Conservation (phyloP, 169 alveolate species). For the Cryptosporidium andersoni region DNA sequence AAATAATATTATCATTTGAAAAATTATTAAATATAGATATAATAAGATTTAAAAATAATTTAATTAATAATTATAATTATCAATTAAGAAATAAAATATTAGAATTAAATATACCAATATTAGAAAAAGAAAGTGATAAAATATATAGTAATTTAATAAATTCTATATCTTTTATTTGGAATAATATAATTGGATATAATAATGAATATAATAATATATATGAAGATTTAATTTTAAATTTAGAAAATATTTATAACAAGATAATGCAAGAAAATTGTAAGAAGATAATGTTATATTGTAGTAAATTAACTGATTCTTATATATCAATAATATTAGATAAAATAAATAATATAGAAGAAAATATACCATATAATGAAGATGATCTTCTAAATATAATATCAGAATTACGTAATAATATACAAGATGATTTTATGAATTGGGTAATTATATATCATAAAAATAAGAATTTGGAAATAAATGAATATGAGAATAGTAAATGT, state of each 20-base stretch:
- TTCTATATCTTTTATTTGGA: constrained; percentile 37
- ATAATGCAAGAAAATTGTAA: constrained; percentile 45
- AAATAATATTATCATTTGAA: too few species aligned
- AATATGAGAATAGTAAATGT: constrained; percentile 47
- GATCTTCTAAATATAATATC: constrained; percentile 1
- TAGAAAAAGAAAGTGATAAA: constrained; percentile 38
- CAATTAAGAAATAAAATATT: too few species aligned
- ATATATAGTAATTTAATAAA: constrained; percentile 31
- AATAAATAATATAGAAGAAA: constrained; percentile 34
- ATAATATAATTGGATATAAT: constrained; percentile 33
- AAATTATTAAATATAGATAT: too few species aligned
- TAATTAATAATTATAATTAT: too few species aligned
- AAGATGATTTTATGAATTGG: constrained; percentile 12
- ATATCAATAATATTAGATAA: constrained; percentile 10
- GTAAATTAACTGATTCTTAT: constrained; percentile 10
- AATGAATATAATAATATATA: constrained; percentile 15
- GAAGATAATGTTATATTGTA: constrained; percentile 29
- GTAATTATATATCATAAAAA: constrained; percentile 1
- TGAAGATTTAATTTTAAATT: constrained; percentile 11
- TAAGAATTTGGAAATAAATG: constrained; percentile 3
- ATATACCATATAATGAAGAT: constrained; percentile 19
- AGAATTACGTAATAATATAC: not conserved
- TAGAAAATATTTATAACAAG: constrained; percentile 25
- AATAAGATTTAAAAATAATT: too few species aligned
- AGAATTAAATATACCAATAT: constrained; percentile 6